These are phyloP conservation scores for Starmera dryadoides DNA, from an alignment of 805 yeast genomes.

Conservation along the genomic window DNA sequence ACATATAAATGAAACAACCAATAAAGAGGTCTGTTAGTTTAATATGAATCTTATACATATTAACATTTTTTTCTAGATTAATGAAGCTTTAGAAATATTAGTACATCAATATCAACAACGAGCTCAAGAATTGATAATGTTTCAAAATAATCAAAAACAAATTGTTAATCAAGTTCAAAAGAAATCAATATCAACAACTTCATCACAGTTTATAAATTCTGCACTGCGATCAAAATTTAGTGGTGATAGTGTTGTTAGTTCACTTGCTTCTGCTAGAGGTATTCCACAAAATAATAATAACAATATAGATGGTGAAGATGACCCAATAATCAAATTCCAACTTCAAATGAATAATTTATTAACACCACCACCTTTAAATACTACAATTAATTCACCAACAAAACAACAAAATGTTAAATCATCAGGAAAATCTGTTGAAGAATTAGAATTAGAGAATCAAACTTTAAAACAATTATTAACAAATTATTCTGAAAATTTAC, in stretches of 20 bases:
- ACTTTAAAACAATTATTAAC: slow-evolving; percentile 15
- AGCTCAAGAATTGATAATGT: slow-evolving; percentile 21
- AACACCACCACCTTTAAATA: slow-evolving; percentile 9
- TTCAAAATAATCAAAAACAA: slow-evolving; percentile 3
- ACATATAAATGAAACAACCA: slow-evolving; percentile 16
- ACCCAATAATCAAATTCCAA: slow-evolving; percentile 17
- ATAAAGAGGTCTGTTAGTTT: slow-evolving; percentile 22
- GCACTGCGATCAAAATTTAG: not conserved
- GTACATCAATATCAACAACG: slow-evolving; percentile 22
- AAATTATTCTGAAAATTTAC: slow-evolving; percentile 15
- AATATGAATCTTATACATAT: no score
- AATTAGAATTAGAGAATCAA: slow-evolving; percentile 22
- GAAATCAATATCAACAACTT: not conserved
- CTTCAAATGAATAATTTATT: slow-evolving; percentile 14
- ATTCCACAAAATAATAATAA: not conserved
- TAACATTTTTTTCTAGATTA: slow-evolving; percentile 11
- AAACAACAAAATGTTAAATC: not conserved
- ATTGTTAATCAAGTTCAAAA: not conserved
- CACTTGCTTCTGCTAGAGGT: slow-evolving; percentile 10
- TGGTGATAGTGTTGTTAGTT: not conserved
- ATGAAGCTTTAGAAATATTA: slow-evolving; percentile 21
- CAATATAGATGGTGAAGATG: slow-evolving; percentile 5
- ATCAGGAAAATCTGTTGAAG: slow-evolving; percentile 21
- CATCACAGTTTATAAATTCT: not conserved
- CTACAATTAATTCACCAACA: not conserved